A percentile compares a stretch with the other conserved stretches of the same genome.
Evolutionary conservation across 1,284 basidiomycete species (phyloP).

Genomic region (Ustilago esculenta): DNA sequence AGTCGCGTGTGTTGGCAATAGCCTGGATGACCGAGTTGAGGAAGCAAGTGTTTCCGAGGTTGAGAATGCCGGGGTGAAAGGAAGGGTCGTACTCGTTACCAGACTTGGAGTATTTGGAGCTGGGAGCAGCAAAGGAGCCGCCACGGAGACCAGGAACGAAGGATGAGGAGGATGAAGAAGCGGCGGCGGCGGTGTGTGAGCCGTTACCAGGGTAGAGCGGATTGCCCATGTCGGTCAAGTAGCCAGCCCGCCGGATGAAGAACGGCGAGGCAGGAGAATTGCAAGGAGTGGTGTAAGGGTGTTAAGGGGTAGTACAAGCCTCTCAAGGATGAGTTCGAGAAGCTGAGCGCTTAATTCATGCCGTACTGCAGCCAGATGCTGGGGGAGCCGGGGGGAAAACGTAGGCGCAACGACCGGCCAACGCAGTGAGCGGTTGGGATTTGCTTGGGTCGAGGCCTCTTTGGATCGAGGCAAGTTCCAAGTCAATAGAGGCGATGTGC

Average conservation of each 20-base stretch:
- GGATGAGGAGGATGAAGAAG: neutral
- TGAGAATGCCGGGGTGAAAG: conserved; percentile 75
- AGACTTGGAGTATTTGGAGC: conserved; percentile 74
- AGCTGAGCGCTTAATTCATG: neutral
- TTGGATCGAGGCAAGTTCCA: too few species aligned
- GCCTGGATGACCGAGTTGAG: conserved; percentile 87
- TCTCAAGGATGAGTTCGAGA: too few species aligned
- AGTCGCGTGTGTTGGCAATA: conserved; percentile 74
- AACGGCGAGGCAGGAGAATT: neutral
- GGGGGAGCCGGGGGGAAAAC: too few species aligned
- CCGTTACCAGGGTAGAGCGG: conserved; percentile 18
- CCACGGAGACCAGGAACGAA: conserved; percentile 23
- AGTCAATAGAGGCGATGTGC: too few species aligned
- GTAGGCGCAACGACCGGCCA: too few species aligned
- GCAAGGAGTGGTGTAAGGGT: neutral
- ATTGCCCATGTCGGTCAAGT: conserved; percentile 21
- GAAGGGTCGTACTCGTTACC: conserved; percentile 62
- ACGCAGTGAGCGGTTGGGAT: too few species aligned
- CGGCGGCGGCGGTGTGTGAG: conserved; percentile 74
- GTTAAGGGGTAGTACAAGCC: too few species aligned
- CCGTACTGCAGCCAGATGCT: too few species aligned
- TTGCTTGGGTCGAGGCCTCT: too few species aligned
- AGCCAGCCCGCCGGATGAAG: too few species aligned
- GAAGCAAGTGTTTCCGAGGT: conserved; percentile 91
- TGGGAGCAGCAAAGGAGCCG: conserved; percentile 89